Evolutionary conservation across 2,329 filamentous ascomycete genomes (phyloP).

Genomic region (Fusarium beomiforme): DNA sequence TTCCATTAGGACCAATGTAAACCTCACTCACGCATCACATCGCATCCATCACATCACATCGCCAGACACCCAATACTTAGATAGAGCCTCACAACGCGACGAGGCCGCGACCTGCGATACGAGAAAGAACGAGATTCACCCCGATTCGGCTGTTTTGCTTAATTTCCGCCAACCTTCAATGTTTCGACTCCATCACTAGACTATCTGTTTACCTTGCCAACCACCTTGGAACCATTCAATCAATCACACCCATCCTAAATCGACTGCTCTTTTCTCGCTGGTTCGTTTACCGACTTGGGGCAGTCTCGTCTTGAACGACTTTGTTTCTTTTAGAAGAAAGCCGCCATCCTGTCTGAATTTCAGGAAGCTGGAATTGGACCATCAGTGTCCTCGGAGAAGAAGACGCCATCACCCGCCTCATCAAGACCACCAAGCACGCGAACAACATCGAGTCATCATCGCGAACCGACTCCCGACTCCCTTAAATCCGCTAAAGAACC

Average conservation of each 20-base stretch:
- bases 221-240: constrained; percentile 4
- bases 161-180: constrained; percentile 13
- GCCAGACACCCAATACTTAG: constrained; percentile 19
- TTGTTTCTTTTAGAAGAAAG: constrained; percentile 35
- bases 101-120: constrained; percentile 6
- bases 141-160: constrained; percentile 14
- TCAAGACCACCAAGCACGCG: constrained; percentile 41
- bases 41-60: constrained; percentile 28
- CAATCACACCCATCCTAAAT: constrained; percentile 17
- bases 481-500: constrained; percentile 37
- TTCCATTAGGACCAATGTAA: constrained; percentile 26
- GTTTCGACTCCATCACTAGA: constrained; percentile 27
- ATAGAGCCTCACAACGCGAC: constrained; percentile 29
- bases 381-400: constrained; percentile 50
- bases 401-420: constrained; percentile 44
- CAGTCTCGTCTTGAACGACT: constrained; percentile 7
- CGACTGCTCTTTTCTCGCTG: constrained; percentile 17
- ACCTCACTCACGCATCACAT: constrained; percentile 39
- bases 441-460: constrained; percentile 40
- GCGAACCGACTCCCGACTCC: constrained; percentile 34
- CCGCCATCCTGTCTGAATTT: constrained; percentile 53
- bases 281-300: constrained; percentile 12
- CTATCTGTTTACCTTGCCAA: constrained; percentile 26
- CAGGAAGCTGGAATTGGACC: constrained; percentile 48
- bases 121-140: constrained; percentile 10